A percentile compares a stretch with the other conserved stretches of the same genome.
These are phyloP conservation scores for Populus hybrid DNA, from an alignment of 441 rosid species.

Conservation along the genomic window DNA sequence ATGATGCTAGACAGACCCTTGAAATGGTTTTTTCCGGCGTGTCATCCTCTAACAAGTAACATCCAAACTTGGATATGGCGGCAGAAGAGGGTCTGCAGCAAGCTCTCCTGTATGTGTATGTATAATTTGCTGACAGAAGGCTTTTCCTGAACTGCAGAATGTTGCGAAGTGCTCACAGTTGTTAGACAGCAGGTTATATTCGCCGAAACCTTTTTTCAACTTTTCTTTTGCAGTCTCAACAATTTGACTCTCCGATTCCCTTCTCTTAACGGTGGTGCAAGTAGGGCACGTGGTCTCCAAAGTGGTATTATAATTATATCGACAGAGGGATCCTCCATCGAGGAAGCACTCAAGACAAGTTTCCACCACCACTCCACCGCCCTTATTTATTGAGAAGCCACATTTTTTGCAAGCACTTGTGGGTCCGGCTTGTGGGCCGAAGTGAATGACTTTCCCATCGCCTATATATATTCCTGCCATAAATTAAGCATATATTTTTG, in stretches of 20 bases:
- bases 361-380: not conserved
- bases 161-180: slow-evolving; percentile 11
- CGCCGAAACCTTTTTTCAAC: not conserved
- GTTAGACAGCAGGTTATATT: not conserved
- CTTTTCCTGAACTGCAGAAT: not conserved
- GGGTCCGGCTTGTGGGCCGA: not conserved
- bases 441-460: slow-evolving; percentile 4
- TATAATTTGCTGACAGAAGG: not conserved
- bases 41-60: too few species aligned
- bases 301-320: not conserved
- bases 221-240: not conserved
- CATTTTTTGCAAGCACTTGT: not conserved
- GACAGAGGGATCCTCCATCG: not conserved
- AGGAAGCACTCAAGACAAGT: slow-evolving; percentile 10
- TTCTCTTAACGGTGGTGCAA: not conserved
- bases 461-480: slow-evolving; percentile 12
- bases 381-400: not conserved
- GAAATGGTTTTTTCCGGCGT: too few species aligned
- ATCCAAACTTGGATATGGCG: too few species aligned
- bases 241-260: not conserved
- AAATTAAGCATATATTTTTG: not conserved
- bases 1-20: too few species aligned
- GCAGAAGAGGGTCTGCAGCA: too few species aligned
- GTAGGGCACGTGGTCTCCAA: not conserved
- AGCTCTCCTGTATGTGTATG: too few species aligned